These are phyloP conservation scores for Kingdonia uniflora DNA, from an alignment of 164 flowering plant genomes.

Conservation along the genomic window DNA sequence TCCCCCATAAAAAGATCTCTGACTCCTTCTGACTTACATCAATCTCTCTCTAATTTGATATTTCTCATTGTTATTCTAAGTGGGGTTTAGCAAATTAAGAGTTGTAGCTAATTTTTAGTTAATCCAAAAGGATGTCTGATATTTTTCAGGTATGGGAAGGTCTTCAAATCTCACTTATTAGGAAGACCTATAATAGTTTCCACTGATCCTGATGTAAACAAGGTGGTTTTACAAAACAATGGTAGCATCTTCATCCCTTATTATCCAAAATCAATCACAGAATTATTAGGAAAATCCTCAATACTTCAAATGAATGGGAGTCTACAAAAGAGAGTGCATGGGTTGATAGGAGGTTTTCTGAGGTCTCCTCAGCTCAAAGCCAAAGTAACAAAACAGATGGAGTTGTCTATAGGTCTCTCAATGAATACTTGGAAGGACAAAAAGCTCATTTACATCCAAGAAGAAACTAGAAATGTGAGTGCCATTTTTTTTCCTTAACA, in stretches of 20 bases:
- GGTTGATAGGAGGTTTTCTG: constrained; percentile 59
- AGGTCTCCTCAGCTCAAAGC: constrained; percentile 67
- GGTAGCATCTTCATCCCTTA: constrained; percentile 59
- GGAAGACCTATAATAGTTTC: constrained; percentile 80
- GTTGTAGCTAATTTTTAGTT: not conserved
- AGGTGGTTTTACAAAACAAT: constrained; percentile 63
- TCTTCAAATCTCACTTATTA: constrained; percentile 75
- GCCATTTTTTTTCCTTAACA: not conserved
- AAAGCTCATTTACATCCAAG: constrained; percentile 44
- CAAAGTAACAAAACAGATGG: constrained; percentile 44
- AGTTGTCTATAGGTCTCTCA: constrained; percentile 25
- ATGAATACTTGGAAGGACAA: constrained; percentile 48
- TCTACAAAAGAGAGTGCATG: constrained; percentile 65
- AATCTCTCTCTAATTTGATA: no score
- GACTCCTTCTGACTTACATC: not conserved
- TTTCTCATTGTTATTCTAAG: no score
- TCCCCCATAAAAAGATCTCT: not conserved
- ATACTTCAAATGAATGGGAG: constrained; percentile 63
- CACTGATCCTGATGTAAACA: constrained; percentile 87
- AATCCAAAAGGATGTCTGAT: not conserved
- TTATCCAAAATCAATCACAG: constrained; percentile 72
- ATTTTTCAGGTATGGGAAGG: constrained; percentile 65
- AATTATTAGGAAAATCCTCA: constrained; percentile 59
- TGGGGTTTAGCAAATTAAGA: no score
- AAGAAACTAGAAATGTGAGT: constrained; percentile 60